A percentile compares a stretch with the other conserved stretches of the same genome.
These are phyloP conservation scores for Aureobasidium zeae DNA, from an alignment of 2,329 filamentous ascomycete species.

Conservation along the genomic window DNA sequence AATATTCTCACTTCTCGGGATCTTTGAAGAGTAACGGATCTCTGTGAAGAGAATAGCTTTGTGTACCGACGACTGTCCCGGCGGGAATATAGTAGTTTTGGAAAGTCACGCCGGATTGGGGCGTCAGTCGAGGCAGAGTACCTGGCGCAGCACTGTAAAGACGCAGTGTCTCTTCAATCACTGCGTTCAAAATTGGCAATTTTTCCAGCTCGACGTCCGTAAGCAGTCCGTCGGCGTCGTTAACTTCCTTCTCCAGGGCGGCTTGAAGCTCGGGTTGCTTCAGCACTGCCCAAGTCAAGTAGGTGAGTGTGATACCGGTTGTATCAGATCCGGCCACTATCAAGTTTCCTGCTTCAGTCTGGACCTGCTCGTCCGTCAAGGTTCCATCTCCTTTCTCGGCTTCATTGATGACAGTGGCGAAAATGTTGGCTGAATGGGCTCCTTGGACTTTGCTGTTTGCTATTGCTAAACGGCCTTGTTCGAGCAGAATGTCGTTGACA, in stretches of 20 bases:
- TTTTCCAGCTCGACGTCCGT: constrained; percentile 21
- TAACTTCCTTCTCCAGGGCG: constrained; percentile 23
- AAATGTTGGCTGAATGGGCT: constrained; percentile 16
- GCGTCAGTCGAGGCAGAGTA: constrained; percentile 24
- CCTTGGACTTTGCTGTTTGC: constrained; percentile 14
- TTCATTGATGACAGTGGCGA: constrained; percentile 19
- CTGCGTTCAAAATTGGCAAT: constrained; percentile 21
- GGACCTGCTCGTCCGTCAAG: constrained; percentile 23
- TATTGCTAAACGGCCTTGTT: constrained; percentile 17
- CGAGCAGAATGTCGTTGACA: constrained; percentile 16
- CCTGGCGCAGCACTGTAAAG: constrained; percentile 28
- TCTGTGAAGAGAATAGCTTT: constrained; percentile 25
- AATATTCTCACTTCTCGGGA: constrained; percentile 20
- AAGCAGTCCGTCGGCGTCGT: background rate
- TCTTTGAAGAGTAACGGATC: constrained; percentile 21
- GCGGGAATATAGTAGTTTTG: constrained; percentile 22
- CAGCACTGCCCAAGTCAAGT: constrained; percentile 25
- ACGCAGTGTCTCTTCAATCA: constrained; percentile 26
- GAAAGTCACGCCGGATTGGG: constrained; percentile 21
- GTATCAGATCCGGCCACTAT: constrained; percentile 29
- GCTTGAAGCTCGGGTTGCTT: constrained; percentile 19
- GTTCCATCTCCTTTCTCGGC: constrained; percentile 17
- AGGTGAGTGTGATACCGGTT: constrained; percentile 26
- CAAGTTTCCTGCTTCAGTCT: constrained; percentile 23
- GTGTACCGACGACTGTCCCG: constrained; percentile 23